These are phyloP conservation scores for Pestalotiopsis fici DNA, from an alignment of 2,329 filamentous ascomycete genomes.

Conservation along the genomic window DNA sequence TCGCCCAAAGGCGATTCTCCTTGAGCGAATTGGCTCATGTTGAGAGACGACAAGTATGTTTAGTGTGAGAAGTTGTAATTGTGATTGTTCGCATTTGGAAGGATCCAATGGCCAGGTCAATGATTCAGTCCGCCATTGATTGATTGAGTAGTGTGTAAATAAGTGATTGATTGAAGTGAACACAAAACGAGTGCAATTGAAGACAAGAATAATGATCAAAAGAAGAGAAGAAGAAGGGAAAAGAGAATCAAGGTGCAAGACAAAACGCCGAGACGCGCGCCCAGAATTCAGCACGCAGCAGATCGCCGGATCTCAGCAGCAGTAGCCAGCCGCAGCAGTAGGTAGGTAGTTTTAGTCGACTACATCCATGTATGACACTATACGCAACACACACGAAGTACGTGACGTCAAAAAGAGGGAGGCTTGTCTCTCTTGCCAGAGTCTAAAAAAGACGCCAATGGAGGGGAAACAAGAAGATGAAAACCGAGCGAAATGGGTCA, in stretches of 20 bases:
- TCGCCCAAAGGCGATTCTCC: not conserved
- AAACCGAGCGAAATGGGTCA: not conserved
- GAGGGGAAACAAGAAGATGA: not conserved
- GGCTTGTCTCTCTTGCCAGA: not conserved
- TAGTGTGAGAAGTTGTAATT: not conserved
- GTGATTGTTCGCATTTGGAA: not conserved
- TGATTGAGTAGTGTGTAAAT: not conserved
- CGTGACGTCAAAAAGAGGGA: not conserved
- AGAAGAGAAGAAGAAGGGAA: not conserved
- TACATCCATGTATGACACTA: not conserved
- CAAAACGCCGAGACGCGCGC: not conserved
- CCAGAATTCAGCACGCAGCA: not conserved
- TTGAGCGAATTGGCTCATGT: not conserved
- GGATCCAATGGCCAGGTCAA: not conserved
- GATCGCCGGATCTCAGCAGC: not conserved
- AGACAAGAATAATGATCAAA: not conserved
- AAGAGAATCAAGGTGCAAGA: not conserved
- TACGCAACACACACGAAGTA: not conserved
- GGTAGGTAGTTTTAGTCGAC: not conserved
- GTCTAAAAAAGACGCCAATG: not conserved
- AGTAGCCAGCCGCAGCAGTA: not conserved
- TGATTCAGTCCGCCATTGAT: not conserved
- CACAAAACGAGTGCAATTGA: no score
- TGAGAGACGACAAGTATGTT: not conserved
- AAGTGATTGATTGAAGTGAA: not conserved